phyloP scores from a whole-genome alignment of 1,139 yeast genomes.

The Yamadazyma triangularis region DNA sequence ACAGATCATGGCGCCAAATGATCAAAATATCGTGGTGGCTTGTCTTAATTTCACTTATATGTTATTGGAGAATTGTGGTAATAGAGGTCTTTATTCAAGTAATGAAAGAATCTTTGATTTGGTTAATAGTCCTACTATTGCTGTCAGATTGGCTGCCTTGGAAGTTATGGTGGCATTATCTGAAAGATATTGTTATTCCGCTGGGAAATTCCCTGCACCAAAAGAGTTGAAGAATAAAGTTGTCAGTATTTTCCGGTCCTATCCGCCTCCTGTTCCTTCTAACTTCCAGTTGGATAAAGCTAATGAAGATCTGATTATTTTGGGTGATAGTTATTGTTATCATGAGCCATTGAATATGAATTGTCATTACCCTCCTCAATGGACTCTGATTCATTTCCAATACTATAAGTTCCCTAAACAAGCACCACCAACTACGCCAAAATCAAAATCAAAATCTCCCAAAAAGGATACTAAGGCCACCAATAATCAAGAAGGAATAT shows the following conservation, averaged over 20 bases:
- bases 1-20: conserved; percentile 39
- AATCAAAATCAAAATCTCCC: conserved; percentile 2
- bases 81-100: conserved; percentile 64
- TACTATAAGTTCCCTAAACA: conserved; percentile 36
- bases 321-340: conserved; percentile 50
- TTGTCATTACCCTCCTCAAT: conserved; percentile 48
- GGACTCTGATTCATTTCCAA: conserved; percentile 54
- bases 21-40: conserved; percentile 43
- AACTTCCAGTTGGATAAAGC: conserved; percentile 25
- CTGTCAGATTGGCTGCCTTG: conserved; percentile 58
- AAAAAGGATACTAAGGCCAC: conserved; percentile 2
- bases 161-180: conserved; percentile 60
- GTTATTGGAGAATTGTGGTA: conserved; percentile 66
- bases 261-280: conserved; percentile 49
- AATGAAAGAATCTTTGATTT: conserved; percentile 58
- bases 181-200: conserved; percentile 48
- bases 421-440: conserved; percentile 1
- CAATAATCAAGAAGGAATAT: conserved; percentile 44
- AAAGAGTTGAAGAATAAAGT: conserved; percentile 41
- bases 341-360: conserved; percentile 48
- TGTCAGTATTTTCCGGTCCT: conserved; percentile 48
- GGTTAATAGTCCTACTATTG: conserved; percentile 56
- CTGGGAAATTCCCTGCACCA: conserved; percentile 40
- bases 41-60: conserved; percentile 60
- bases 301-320: conserved; percentile 18